A percentile compares a stretch with the other conserved stretches of the same genome.
Evolutionary conservation across 2,329 filamentous ascomycete species (phyloP).

Genomic region (Davidsoniella virescens): DNA sequence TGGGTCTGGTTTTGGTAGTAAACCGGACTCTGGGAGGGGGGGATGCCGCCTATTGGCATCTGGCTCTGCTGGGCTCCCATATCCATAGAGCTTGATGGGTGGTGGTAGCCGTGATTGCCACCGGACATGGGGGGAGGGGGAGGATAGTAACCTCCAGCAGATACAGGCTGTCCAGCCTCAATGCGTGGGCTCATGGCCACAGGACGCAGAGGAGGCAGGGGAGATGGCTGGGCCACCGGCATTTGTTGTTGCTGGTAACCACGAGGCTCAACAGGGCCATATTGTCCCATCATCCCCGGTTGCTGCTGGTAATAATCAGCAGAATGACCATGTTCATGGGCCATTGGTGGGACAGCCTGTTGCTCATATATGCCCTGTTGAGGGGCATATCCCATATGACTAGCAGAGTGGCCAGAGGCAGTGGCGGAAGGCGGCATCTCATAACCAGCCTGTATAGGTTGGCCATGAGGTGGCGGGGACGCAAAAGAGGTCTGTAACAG

Average conservation of each 20-base stretch:
- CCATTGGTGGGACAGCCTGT: too few species aligned
- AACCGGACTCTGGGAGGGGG: neutral
- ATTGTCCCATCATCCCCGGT: neutral
- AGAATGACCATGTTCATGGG: too few species aligned
- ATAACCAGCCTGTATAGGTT: constrained; percentile 4
- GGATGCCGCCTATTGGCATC: neutral
- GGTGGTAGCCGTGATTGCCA: constrained; percentile 2
- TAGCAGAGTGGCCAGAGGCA: constrained; percentile 9
- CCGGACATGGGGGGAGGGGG: constrained; percentile 6
- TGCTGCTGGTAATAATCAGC: constrained; percentile 8
- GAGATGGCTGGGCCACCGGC: constrained; percentile 4
- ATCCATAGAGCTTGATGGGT: neutral
- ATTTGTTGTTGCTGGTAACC: constrained; percentile 6
- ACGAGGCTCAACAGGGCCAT: neutral
- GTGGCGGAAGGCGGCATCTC: neutral
- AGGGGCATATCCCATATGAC: neutral
- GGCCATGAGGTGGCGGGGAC: neutral
- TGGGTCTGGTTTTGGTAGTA: constrained; percentile 1
- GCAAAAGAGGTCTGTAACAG: constrained; percentile 1
- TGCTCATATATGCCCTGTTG: constrained; percentile 3
- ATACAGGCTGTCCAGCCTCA: constrained; percentile 1
- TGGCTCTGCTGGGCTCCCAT: constrained; percentile 3
- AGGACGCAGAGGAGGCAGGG: constrained; percentile 10
- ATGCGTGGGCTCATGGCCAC: constrained; percentile 1
- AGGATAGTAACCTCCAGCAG: constrained; percentile 6